A percentile compares a stretch with the other conserved stretches of the same genome.
phyloP scores from a whole-genome alignment of 2,329 filamentous ascomycete genomes.

The Penicillium crustosum region DNA sequence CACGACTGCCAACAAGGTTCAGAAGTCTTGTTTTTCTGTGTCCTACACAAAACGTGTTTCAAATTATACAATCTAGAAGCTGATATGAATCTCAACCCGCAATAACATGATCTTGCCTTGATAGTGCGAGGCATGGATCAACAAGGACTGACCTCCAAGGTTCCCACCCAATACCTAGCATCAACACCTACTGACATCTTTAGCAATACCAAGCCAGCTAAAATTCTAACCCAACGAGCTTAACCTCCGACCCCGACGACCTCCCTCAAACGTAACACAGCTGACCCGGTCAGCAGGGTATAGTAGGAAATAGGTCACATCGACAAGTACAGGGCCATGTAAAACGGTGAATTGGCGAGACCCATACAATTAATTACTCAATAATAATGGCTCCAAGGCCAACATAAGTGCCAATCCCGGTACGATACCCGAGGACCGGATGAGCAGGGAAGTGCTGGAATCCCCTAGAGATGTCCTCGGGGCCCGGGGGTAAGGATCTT shows the following conservation, averaged over 20 bases:
- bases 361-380: not conserved
- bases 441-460: not conserved
- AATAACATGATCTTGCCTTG: not conserved
- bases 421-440: not conserved
- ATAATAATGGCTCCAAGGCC: not conserved
- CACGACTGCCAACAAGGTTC: not conserved
- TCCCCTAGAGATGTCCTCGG: not conserved
- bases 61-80: not conserved
- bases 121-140: no score
- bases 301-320: not conserved
- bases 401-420: not conserved
- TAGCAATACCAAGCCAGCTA: not conserved
- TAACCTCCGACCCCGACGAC: not conserved
- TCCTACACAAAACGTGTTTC: not conserved
- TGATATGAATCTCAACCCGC: not conserved
- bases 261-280: not conserved
- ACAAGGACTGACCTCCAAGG: not conserved
- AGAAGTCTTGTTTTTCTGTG: not conserved
- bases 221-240: not conserved
- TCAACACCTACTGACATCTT: not conserved
- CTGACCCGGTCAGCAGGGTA: not conserved
- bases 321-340: not conserved
- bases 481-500: not conserved
- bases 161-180: not conserved
- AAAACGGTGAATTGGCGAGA: not conserved